A percentile compares a stretch with the other conserved stretches of the same genome.
These are phyloP conservation scores for Chrysoporthe deuterocubensis DNA, from an alignment of 2,329 filamentous ascomycete species.

Conservation along the genomic window DNA sequence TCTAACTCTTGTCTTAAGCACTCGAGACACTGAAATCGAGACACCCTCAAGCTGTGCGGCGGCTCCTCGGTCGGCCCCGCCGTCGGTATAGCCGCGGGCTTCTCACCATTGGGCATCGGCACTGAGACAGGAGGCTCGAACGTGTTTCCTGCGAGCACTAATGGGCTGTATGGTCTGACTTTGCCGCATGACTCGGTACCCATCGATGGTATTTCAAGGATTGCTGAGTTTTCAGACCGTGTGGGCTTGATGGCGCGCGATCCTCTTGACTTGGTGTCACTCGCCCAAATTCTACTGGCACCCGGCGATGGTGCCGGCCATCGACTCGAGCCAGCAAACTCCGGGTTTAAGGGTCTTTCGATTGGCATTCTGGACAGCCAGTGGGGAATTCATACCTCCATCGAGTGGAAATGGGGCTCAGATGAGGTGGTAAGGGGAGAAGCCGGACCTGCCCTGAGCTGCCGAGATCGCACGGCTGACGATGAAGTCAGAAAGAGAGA, in stretches of 20 bases:
- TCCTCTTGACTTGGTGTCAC: constrained; percentile 29
- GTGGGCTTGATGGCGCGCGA: constrained; percentile 34
- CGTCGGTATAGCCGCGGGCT: constrained; percentile 44
- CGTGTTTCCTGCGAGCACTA: constrained; percentile 43
- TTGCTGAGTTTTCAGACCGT: constrained; percentile 31
- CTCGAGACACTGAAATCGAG: background rate
- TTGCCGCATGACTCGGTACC: constrained; percentile 27
- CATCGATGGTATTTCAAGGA: constrained; percentile 28
- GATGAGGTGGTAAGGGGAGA: constrained; percentile 29
- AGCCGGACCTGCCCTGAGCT: background rate
- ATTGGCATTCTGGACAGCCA: constrained; percentile 30
- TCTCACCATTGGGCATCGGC: constrained; percentile 42
- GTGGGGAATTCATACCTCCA: constrained; percentile 28
- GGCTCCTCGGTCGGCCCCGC: constrained; percentile 42
- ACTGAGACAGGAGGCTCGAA: constrained; percentile 45
- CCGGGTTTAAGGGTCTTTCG: constrained; percentile 14
- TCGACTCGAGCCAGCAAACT: background rate
- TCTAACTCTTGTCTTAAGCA: no score
- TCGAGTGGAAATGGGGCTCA: constrained; percentile 30
- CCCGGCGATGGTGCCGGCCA: constrained; percentile 5
- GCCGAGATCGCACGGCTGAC: background rate
- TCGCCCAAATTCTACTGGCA: constrained; percentile 26
- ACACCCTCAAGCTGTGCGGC: constrained; percentile 19
- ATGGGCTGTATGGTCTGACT: constrained; percentile 44
- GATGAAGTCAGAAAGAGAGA: constrained; percentile 21